phyloP scores from a whole-genome alignment of 768 basidiomycete species.

The Leccinum boreale region DNA sequence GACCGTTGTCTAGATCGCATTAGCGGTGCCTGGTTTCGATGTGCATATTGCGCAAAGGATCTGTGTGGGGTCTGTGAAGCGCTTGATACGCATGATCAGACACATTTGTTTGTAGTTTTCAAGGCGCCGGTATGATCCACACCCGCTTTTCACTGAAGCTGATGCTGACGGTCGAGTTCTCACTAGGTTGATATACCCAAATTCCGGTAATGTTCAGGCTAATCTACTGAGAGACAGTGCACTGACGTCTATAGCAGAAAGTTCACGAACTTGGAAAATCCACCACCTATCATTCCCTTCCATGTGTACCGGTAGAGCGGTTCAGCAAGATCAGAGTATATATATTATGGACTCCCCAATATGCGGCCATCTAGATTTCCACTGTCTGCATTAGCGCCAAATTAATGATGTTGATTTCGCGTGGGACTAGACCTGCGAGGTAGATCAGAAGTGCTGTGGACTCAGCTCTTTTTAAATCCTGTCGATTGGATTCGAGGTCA shows the following conservation, averaged over 20 bases:
- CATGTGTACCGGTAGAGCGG: constrained; percentile 50
- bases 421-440: neutral
- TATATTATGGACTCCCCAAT: constrained; percentile 4
- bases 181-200: constrained; percentile 67
- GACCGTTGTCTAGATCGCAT: constrained; percentile 84
- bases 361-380: neutral
- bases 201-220: constrained; percentile 50
- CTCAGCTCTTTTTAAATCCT: constrained; percentile 35
- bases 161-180: constrained; percentile 8
- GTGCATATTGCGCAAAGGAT: constrained; percentile 84
- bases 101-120: constrained; percentile 84
- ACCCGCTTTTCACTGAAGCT: neutral
- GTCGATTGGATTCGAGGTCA: neutral
- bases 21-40: constrained; percentile 86
- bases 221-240: neutral
- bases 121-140: constrained; percentile 63
- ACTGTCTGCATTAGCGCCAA: constrained; percentile 2
- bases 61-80: constrained; percentile 83
- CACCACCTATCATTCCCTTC: constrained; percentile 60
- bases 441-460: neutral
- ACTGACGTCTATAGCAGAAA: constrained; percentile 34
- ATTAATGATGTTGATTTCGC: neutral
- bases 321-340: neutral
- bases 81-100: constrained; percentile 76
- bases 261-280: constrained; percentile 57